Evolutionary conservation across 1,139 yeast genomes (phyloP), one percentile per base, ranked within the genome.

Genomic region (Kodamaea arcana): DNA sequence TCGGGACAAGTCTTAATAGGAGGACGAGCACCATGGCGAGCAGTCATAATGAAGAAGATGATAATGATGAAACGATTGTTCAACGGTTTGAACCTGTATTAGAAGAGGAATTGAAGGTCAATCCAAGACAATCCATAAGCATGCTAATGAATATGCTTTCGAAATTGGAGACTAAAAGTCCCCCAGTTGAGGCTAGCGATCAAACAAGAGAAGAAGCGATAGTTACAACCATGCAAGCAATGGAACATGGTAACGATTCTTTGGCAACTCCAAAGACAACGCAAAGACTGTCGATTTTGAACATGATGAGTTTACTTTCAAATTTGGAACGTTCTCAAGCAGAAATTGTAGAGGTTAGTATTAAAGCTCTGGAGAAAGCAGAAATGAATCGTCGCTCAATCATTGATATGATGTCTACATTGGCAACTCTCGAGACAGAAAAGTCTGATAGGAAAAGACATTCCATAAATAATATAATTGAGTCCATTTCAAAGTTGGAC

Each of bases 1-100:
- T 65, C 14, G 71, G 71, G 0, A 48, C 51, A 13, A 58, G 54
- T 39, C 37, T 56, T 20, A 40, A 56, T 11, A 61, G 56, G 31
- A 43, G 64, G 22, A 18, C 15, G 13, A 32, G 34, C 11, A 26
- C 27, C 34, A 14, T 35, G 13, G 18, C 24, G 3, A 31, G 32
- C 18, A 39, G 37, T 22, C 20, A 31, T 7, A 27, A 20, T 26
- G 30, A 20, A 11, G 27, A 12, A 12, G 25, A 24, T 5, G 18
- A 26, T 6, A 26, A 5, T 16, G 29, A 26, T 7, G 28, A 23
- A 12, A 24, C 23, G 6, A 7, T 30, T 3, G 23, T 7, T 2
- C 18, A 12, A 13, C 14, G 20, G 10, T 7, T 13, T 24, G 15
- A 15, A 14, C 24, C 18, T 24, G 30, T 24, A 9, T 10, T 25